These are phyloP conservation scores for Myrica gale DNA, from an alignment of 306 rosid species.

Conservation along the genomic window DNA sequence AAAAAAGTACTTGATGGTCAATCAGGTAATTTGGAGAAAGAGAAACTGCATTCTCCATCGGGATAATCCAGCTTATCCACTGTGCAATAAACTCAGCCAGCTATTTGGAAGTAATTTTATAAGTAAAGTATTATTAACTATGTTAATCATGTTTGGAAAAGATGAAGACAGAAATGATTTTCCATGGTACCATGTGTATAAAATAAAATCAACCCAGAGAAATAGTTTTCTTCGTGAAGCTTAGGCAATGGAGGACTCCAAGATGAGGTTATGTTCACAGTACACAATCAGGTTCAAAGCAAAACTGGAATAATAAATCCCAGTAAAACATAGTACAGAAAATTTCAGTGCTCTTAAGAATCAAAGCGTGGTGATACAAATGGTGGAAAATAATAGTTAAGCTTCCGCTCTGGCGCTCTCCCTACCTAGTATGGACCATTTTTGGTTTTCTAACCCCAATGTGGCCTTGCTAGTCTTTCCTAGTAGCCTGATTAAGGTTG, in stretches of 20 bases:
- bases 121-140: too few relatives aligned
- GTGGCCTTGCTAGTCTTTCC: too few relatives aligned
- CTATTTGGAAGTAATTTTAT: too few relatives aligned
- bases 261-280: not conserved
- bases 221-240: not conserved
- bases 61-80: not conserved
- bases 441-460: too few relatives aligned
- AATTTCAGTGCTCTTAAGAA: not conserved
- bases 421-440: too few relatives aligned
- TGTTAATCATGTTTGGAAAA: not conserved
- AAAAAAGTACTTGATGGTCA: not conserved
- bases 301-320: not conserved
- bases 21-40: not conserved
- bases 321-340: not conserved
- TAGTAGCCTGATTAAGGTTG: too few relatives aligned
- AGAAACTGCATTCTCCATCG: not conserved
- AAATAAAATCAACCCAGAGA: not conserved
- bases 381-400: too few relatives aligned
- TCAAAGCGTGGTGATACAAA: not conserved
- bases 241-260: not conserved
- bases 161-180: not conserved
- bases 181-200: not conserved
- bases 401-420: too few relatives aligned
- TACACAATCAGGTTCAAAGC: not conserved
- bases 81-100: not conserved